Base-by-base conservation (phyloP, 2,329 filamentous ascomycete genomes). In the Westerdykella ornata region DNA sequence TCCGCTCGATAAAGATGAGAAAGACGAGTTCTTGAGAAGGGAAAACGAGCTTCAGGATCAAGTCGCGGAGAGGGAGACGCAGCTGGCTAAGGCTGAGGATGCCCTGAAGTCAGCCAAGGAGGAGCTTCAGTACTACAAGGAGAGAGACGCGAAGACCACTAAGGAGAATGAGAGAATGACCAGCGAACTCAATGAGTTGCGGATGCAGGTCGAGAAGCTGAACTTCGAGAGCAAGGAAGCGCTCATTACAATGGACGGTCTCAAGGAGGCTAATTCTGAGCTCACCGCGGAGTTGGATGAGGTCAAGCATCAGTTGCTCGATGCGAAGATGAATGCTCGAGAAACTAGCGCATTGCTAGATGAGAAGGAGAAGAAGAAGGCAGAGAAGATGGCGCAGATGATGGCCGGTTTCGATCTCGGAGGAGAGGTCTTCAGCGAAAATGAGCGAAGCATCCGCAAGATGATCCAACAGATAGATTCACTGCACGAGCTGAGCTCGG, bases 351-450 rank as follows among this genome's bases (percentile, higher is more conserved):
- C 88, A 7, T 84, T 88, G 13, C 72, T 94, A 15, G 90, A 97
- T 55, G 92, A 97, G 69, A 98, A 98, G 75, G 94, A 97, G 70
- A 90, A 88, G 75, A 89, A 88, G 72, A 98, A 98, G 76, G 88
- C 89, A 1, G 92, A 98, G 71, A 92, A 94, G 70, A 98, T 98
- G 92, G 92, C 92, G 33, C 86, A 96, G 76, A 98, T 98, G 92
- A 96, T 98, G 90, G 92, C 92, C 44, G 88, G 90, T 3, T 97
- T 98, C 57, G 90, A 98, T 59, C 78, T 98, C 26, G 90, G 88
- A 34, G 84, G 85, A 37, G 89, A 96, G 43, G 82, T 94, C 22
- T 94, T 97, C 65, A 95, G 88, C 53, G 85, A 92, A 44, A 95
- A 95, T 55, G 92, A 98, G 67, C 79, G 83, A 49, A 82, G 81